Conservation (phyloP, 805 yeast species). For the Kazachstania taianensis region DNA sequence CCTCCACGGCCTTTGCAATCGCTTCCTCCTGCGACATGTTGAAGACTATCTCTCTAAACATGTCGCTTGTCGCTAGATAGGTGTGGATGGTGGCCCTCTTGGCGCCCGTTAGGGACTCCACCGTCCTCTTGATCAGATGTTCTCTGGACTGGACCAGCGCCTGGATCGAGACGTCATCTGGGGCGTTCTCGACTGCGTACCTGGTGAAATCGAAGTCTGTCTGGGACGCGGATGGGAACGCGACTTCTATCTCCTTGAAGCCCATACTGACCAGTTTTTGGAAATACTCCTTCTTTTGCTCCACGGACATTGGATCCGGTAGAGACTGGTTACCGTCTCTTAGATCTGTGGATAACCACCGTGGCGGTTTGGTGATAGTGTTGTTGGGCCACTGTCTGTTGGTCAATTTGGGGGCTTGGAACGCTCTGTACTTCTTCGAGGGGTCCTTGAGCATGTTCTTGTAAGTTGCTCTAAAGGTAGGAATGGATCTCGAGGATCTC, state of each 20-base stretch:
- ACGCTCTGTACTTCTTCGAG: slow-evolving; percentile 51
- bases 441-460: slow-evolving; percentile 60
- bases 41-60: slow-evolving; percentile 65
- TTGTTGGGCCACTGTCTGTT: slow-evolving; percentile 64
- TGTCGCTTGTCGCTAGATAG: slow-evolving; percentile 66
- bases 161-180: slow-evolving; percentile 68
- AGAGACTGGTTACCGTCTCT: slow-evolving; percentile 80
- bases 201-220: slow-evolving; percentile 74
- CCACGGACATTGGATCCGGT: slow-evolving; percentile 77
- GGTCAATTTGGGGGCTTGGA: slow-evolving; percentile 43
- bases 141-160: slow-evolving; percentile 71
- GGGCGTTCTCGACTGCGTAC: slow-evolving; percentile 62
- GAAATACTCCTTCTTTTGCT: slow-evolving; percentile 65
- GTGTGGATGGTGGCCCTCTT: slow-evolving; percentile 67
- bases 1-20: slow-evolving; percentile 48
- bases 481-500: slow-evolving; percentile 15
- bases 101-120: slow-evolving; percentile 66
- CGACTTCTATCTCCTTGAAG: slow-evolving; percentile 75
- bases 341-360: slow-evolving; percentile 77
- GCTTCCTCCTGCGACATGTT: slow-evolving; percentile 48
- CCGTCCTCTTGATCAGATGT: slow-evolving; percentile 59
- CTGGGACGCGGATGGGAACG: slow-evolving; percentile 76
- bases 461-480: slow-evolving; percentile 29
- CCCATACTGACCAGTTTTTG: slow-evolving; percentile 61
- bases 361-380: slow-evolving; percentile 51